Evolutionary conservation across 306 rosid species (phyloP), one percentile per base, ranked within the genome.

Genomic region (Hippophae tibetana): DNA sequence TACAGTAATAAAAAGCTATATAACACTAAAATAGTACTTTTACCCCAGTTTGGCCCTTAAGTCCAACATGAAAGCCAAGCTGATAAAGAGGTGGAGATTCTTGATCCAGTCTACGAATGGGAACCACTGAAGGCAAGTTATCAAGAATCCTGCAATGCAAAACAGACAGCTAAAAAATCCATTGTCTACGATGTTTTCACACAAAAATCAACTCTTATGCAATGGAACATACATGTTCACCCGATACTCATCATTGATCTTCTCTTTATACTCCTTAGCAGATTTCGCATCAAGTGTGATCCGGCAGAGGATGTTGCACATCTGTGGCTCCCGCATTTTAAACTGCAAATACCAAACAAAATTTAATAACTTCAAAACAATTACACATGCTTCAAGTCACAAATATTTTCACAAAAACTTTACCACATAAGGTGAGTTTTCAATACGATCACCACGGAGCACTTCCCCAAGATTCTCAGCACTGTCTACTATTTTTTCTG

Each of bases 381-480:
- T 53, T 31, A 59, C 66, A 49, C 55, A 61, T 48, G 13, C 52
- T 5, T 26, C 46, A 57, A 48, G 14, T 53, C 51, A 44, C 42
- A 48, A 47, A 63, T 52, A 69, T 50, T 49, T 54, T 4, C 38
- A 31, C 38, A 9, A 47, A 66, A 50, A 82, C 96, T 73, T 73
- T 43, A 92, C 99, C 90, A 59, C 81, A 62, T 80, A 92, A 27
- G 79, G 89, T 26, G 99, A 88, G 78, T 92, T 92, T 70, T 92
- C 99, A 68, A 92, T 92, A 26, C 99, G 92, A 70, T 92, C 99
- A 58, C 99, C 99, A 38, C 99, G 99, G 64, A 92, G 95, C 14
- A 92, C 99, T 80, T 92, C 99, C 69, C 97, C 98, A 7, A 92
- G 95, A 71, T 92, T 92, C 77, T 92, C 96, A 42, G 99, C 74